phyloP scores from a whole-genome alignment of 2,329 filamentous ascomycete species.

The Nemania sp. region DNA sequence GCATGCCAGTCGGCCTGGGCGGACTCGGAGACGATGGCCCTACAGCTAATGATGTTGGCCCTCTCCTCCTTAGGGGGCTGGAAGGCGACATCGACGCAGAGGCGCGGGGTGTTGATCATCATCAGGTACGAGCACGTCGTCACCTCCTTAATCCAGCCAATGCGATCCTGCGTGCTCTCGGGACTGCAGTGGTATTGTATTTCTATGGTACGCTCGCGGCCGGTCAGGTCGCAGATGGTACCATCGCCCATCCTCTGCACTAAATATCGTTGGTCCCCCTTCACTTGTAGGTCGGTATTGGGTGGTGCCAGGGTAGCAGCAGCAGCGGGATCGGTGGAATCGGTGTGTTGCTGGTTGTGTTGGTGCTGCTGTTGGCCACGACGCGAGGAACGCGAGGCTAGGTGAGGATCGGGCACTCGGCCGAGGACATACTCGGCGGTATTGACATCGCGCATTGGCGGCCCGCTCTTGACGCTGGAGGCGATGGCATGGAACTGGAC shows the following conservation, averaged over 20 bases:
- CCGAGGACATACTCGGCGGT: conserved; percentile 84
- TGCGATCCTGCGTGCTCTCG: conserved; percentile 76
- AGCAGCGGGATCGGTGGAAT: conserved; percentile 29
- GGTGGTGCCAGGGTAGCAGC: conserved; percentile 50
- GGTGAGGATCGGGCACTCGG: conserved; percentile 57
- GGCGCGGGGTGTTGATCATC: conserved; percentile 88
- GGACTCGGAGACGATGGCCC: conserved; percentile 73
- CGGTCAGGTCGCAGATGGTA: conserved; percentile 87
- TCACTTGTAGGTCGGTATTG: conserved; percentile 78
- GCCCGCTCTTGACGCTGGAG: conserved; percentile 72
- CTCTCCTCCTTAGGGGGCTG: conserved; percentile 81
- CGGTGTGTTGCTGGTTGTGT: conserved; percentile 22
- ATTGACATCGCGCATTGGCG: conserved; percentile 80
- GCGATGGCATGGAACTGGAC: conserved; percentile 91
- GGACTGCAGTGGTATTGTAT: conserved; percentile 85
- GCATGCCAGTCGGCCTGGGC: conserved; percentile 57
- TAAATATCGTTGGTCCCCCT: conserved; percentile 86
- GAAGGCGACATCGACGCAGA: conserved; percentile 90
- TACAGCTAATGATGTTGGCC: conserved; percentile 81
- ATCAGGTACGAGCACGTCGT: conserved; percentile 93
- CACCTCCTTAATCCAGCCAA: conserved; percentile 93
- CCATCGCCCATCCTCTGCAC: conserved; percentile 84
- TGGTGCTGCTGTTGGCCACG: conserved; percentile 41
- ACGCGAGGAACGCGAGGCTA: conserved; percentile 43
- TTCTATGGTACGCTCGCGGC: conserved; percentile 83